phyloP scores from a whole-genome alignment of 2,329 filamentous ascomycete genomes.

The Alternaria hordeiaustralica region DNA sequence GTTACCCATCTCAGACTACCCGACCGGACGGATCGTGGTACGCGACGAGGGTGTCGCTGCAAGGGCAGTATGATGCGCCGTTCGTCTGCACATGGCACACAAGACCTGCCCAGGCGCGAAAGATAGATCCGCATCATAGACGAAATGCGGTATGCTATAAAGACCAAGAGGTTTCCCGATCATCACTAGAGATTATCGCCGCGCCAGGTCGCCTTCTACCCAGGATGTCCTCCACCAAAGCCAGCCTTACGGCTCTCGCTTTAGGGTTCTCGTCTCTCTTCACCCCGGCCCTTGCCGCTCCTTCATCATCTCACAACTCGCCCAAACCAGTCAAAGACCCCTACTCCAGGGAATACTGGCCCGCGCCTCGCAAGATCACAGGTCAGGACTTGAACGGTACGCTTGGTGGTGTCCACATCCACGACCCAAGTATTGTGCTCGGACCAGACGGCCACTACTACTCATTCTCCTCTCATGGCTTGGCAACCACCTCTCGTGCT shows the following conservation, averaged over 20 bases:
- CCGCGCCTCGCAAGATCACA: slow-evolving; percentile 6
- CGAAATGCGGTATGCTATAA: neutral
- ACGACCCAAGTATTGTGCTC: slow-evolving; percentile 11
- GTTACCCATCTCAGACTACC: neutral
- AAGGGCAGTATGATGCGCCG: neutral
- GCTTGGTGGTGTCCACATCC: slow-evolving; percentile 12
- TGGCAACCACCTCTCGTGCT: slow-evolving; percentile 9
- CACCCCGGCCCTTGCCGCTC: neutral
- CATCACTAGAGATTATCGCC: neutral
- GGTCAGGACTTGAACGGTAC: slow-evolving; percentile 7
- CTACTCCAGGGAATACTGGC: neutral
- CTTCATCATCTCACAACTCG: neutral
- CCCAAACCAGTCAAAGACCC: neutral
- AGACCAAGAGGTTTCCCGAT: neutral
- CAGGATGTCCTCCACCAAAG: neutral
- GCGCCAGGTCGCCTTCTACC: neutral
- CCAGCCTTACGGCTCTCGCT: neutral
- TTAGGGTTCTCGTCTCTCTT: neutral
- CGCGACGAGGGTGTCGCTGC: neutral
- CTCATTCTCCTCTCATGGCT: slow-evolving; percentile 10
- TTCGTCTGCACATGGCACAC: neutral
- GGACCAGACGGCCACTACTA: slow-evolving; percentile 13
- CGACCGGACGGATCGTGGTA: neutral
- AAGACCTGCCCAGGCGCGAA: neutral
- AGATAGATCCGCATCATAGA: neutral